phyloP scores from a whole-genome alignment of 352 stramenopile species.

The Globisporangium abappressorium region DNA sequence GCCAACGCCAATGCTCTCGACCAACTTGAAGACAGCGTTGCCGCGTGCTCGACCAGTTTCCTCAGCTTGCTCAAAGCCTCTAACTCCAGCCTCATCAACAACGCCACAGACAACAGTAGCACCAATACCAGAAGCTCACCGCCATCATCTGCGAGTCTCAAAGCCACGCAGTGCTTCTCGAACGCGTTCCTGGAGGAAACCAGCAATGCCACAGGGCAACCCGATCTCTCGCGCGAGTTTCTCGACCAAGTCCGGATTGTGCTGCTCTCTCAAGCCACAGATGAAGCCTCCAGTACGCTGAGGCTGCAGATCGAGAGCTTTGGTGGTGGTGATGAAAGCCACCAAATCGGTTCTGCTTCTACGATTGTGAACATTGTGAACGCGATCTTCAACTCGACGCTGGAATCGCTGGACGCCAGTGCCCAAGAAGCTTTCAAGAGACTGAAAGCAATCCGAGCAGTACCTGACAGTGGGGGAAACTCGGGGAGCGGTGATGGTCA shows the following conservation, averaged over 20 bases:
- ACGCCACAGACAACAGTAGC: background rate
- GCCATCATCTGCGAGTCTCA: background rate
- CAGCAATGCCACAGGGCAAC: background rate
- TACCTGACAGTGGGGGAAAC: background rate
- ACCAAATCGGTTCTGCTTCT: background rate
- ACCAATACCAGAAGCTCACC: background rate
- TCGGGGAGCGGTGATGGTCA: background rate
- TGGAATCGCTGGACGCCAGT: background rate
- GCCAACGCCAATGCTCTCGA: conserved; percentile 13
- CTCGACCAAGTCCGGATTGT: background rate
- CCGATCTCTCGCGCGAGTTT: background rate
- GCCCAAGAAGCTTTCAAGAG: background rate
- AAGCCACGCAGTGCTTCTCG: conserved; percentile 3
- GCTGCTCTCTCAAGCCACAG: conserved; percentile 2
- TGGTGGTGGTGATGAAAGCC: background rate
- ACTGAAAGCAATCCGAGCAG: background rate
- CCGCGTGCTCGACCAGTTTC: conserved; percentile 9
- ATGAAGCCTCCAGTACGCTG: background rate
- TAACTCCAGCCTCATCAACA: background rate
- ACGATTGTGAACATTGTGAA: background rate
- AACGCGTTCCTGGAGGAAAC: conserved; percentile 1
- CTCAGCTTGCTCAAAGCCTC: background rate
- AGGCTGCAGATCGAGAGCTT: background rate
- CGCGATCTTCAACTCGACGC: conserved; percentile 5
- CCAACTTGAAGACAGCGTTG: conserved; percentile 7